Evolutionary conservation across 2,329 filamentous ascomycete species (phyloP).

Genomic region (Clarireedia homoeocarpa): DNA sequence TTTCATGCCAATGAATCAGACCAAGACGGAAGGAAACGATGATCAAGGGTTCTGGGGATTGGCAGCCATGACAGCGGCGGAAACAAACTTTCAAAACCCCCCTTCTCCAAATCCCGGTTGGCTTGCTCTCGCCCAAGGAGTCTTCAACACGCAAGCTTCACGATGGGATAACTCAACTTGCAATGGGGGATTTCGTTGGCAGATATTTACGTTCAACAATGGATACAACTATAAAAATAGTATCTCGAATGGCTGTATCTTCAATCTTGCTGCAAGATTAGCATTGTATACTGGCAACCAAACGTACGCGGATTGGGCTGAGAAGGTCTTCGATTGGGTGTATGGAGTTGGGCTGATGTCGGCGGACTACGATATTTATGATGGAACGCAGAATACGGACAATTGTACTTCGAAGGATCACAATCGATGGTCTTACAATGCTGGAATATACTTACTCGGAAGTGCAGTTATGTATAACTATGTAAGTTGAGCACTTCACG

Average conservation of each 20-base stretch:
- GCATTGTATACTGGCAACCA: constrained; percentile 70
- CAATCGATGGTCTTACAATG: constrained; percentile 62
- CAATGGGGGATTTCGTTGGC: constrained; percentile 69
- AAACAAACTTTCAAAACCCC: constrained; percentile 54
- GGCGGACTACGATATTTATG: constrained; percentile 45
- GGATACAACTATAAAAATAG: constrained; percentile 73
- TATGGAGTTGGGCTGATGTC: constrained; percentile 47
- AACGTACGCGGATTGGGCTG: constrained; percentile 69
- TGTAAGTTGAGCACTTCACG: constrained; percentile 23
- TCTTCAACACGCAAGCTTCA: constrained; percentile 70
- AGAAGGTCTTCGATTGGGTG: constrained; percentile 64
- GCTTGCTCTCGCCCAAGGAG: constrained; percentile 65
- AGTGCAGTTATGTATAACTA: constrained; percentile 40
- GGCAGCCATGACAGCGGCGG: constrained; percentile 60
- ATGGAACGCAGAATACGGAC: constrained; percentile 43
- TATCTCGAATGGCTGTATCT: constrained; percentile 53
- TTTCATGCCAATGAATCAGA: constrained; percentile 69
- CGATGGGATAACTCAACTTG: constrained; percentile 61
- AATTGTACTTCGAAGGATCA: constrained; percentile 51
- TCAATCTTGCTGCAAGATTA: constrained; percentile 55
- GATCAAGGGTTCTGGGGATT: constrained; percentile 61
- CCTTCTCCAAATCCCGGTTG: constrained; percentile 48
- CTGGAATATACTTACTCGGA: constrained; percentile 56
- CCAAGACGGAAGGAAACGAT: constrained; percentile 49
- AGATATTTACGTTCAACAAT: constrained; percentile 72